Conservation (phyloP, 768 basidiomycete species). For the Pleurotus platypus region DNA sequence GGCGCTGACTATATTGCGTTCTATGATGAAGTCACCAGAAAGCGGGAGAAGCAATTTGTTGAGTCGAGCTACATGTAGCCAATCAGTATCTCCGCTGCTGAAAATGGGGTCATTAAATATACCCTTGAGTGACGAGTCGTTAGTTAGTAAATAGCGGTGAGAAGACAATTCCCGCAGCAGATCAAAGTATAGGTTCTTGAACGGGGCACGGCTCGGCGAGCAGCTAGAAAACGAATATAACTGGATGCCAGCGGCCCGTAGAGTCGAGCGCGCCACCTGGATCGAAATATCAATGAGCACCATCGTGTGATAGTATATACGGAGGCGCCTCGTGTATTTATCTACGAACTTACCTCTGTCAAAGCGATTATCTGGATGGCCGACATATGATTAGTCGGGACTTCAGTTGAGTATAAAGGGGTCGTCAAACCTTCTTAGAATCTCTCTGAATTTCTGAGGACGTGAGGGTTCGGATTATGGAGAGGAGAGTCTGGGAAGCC, state of each 20-base stretch:
- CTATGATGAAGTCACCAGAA: constrained; percentile 24
- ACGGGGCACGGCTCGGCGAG: constrained; percentile 29
- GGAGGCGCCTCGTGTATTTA: neutral
- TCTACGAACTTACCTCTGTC: constrained; percentile 41
- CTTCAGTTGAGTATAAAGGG: constrained; percentile 1
- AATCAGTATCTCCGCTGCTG: neutral
- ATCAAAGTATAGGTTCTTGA: constrained; percentile 48
- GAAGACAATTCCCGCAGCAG: constrained; percentile 39
- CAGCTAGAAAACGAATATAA: constrained; percentile 46
- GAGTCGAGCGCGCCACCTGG: constrained; percentile 46
- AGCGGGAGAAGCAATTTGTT: constrained; percentile 31
- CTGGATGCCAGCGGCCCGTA: constrained; percentile 36
- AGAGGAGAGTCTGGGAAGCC: constrained; percentile 24
- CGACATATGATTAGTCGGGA: constrained; percentile 9
- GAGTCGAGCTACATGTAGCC: constrained; percentile 18
- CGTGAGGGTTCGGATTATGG: constrained; percentile 17
- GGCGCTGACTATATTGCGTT: constrained; percentile 7
- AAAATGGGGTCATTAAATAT: constrained; percentile 9
- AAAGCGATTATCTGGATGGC: constrained; percentile 41
- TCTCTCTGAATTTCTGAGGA: constrained; percentile 22
- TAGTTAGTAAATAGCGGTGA: constrained; percentile 21
- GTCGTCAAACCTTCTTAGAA: constrained; percentile 27
- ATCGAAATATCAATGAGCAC: constrained; percentile 1
- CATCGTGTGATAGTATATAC: neutral
- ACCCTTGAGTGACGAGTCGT: constrained; percentile 32